Conservation (phyloP, 2,329 filamentous ascomycete genomes). For the Sphaerostilbella broomeana region DNA sequence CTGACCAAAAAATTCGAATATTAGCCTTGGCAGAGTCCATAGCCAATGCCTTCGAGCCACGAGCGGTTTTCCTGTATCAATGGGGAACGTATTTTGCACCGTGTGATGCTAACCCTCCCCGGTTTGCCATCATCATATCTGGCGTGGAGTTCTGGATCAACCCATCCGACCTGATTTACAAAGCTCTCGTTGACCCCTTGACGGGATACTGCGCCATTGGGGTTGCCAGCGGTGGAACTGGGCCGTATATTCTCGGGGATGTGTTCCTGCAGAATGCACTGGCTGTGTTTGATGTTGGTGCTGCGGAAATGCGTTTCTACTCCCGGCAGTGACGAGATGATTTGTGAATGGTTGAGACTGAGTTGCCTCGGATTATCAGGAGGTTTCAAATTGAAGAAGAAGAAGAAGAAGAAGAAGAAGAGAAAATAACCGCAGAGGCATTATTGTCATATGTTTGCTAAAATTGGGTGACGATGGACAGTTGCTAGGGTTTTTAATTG, state of each 20-base stretch:
- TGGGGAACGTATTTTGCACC: slow-evolving; percentile 43
- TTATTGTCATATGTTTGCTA: too few relatives aligned
- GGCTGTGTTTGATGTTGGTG: slow-evolving; percentile 42
- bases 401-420: too few relatives aligned
- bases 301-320: slow-evolving; percentile 41
- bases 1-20: neutral
- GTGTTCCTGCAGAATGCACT: slow-evolving; percentile 46
- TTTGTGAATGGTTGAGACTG: too few relatives aligned
- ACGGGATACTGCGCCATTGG: slow-evolving; percentile 44
- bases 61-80: slow-evolving; percentile 39
- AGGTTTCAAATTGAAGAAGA: too few relatives aligned
- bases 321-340: slow-evolving; percentile 15
- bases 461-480: neutral
- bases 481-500: neutral
- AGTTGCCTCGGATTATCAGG: too few relatives aligned
- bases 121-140: slow-evolving; percentile 39
- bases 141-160: slow-evolving; percentile 41
- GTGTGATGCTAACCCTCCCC: slow-evolving; percentile 41
- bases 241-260: slow-evolving; percentile 44
- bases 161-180: slow-evolving; percentile 41
- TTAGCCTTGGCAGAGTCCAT: slow-evolving; percentile 42
- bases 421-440: too few relatives aligned
- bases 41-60: slow-evolving; percentile 40
- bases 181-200: slow-evolving; percentile 35
- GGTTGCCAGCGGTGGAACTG: slow-evolving; percentile 37